Base-by-base conservation (phyloP, 148 eudicot genomes). In the Heliosperma pusillum region DNA sequence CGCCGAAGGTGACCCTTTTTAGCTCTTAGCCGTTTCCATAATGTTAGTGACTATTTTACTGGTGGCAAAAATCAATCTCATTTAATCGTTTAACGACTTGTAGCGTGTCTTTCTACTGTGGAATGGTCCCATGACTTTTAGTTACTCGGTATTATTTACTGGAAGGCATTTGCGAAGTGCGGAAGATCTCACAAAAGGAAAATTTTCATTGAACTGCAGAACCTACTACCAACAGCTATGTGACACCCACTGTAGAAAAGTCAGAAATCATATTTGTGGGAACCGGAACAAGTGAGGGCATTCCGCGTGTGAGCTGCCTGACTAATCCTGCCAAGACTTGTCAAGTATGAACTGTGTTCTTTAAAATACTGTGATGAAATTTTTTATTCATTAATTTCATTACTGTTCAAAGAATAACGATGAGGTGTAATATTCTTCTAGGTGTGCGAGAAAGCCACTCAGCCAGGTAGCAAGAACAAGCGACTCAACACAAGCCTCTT, bases 251-350 rank as follows among this genome's bases (percentile, higher is more conserved):
- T 3, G 29, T 40, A 29, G 82, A 84, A 63, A 85, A 86, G 74
- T 75, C 97, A 21, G 99, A 96, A 85, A 88, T 96, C 77, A 85
- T 96, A 82, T 95, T 92, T 80, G 29, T 96, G 66, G 99, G 97
- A 60, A 96, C 99, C 10, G 99, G 99, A 69, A 96, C 99, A 68
- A 96, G 99, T 83, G 99, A 96, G 84, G 99, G 99, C 74, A 89
- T 92, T 70, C 97, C 97, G 69, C 97, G 99, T 69, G 94, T 96
- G 75, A 96, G 99, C 88, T 96, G 99, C 85, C 90, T 96, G 33
- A 90, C 99, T 63, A 80, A 92, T 85, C 90, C 93, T 78, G 21
- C 66, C 74, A 88, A 92, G 83, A 78, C 74, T 60, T 96, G 99
- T 68, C 78, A 80, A 77, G 99, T 95, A 83, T 80, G 88, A 76